Evolutionary conservation across 2,329 filamentous ascomycete species (phyloP).

Genomic region (Phaeosphaeriaceae sp.): DNA sequence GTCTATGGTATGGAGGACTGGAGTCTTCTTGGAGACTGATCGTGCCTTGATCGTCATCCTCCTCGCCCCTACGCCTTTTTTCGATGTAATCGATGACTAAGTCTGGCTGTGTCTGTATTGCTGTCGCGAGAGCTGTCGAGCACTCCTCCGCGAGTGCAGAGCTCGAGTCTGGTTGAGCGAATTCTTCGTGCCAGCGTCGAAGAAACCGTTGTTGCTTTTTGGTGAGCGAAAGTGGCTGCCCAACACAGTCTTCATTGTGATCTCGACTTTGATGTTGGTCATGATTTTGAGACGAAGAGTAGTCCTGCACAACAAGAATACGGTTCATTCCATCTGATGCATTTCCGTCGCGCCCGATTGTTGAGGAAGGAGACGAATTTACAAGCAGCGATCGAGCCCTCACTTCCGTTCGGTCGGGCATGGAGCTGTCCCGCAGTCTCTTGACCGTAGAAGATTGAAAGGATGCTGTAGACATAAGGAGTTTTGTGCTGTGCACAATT

Average conservation of each 20-base stretch:
- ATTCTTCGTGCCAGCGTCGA: conserved; percentile 18
- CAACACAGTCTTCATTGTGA: not conserved
- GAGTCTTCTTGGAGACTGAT: not conserved
- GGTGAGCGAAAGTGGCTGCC: not conserved
- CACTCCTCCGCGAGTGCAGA: conserved; percentile 8
- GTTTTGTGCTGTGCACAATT: not conserved
- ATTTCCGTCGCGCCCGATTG: not conserved
- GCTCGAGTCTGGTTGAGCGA: conserved; percentile 6
- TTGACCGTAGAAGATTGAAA: not conserved
- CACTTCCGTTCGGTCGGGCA: not conserved
- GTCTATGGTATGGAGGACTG: not conserved
- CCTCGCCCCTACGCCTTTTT: conserved; percentile 7
- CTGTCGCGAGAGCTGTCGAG: conserved; percentile 21
- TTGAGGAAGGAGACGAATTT: not conserved
- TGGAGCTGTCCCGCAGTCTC: not conserved
- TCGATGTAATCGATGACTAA: conserved; percentile 22
- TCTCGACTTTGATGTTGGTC: not conserved
- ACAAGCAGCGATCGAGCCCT: not conserved
- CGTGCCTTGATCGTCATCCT: not conserved
- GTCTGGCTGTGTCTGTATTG: conserved; percentile 14
- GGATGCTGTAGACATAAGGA: not conserved
- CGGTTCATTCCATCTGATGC: not conserved
- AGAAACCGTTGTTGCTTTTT: conserved; percentile 23
- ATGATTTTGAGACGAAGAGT: not conserved
- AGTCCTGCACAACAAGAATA: not conserved